Percentiles rank a stretch among this genome's conserved stretches.
These are phyloP conservation scores for Yamadazyma takamatsuzukensis DNA, from an alignment of 805 yeast species.

Conservation along the genomic window DNA sequence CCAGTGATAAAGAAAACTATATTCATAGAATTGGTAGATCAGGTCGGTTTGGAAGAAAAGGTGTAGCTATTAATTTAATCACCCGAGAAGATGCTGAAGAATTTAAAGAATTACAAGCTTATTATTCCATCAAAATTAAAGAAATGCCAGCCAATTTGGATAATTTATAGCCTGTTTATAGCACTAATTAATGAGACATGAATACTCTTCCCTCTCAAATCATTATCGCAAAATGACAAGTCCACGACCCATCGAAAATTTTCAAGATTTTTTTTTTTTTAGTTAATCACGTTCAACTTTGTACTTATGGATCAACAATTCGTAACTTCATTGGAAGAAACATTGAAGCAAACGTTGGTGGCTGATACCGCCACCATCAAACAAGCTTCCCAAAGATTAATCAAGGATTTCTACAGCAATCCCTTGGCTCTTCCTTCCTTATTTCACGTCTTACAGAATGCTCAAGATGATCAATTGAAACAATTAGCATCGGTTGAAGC, in stretches of 20 bases:
- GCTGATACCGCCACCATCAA: slow-evolving; percentile 83
- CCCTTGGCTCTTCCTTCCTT: slow-evolving; percentile 76
- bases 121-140: slow-evolving; percentile 67
- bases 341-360: slow-evolving; percentile 71
- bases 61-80: slow-evolving; percentile 93
- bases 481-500: slow-evolving; percentile 97
- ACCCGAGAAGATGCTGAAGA: slow-evolving; percentile 72
- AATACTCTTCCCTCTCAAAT: too few species aligned
- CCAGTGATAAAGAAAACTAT: slow-evolving; percentile 89
- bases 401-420: slow-evolving; percentile 68
- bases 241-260: too few species aligned
- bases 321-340: slow-evolving; percentile 67
- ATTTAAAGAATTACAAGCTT: slow-evolving; percentile 68
- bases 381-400: slow-evolving; percentile 72
- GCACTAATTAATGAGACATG: too few species aligned
- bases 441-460: slow-evolving; percentile 73
- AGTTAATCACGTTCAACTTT: background rate
- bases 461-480: slow-evolving; percentile 66
- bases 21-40: slow-evolving; percentile 98
- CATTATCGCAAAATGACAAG: too few species aligned
- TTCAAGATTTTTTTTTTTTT: slow-evolving; percentile 3
- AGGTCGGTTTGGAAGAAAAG: slow-evolving; percentile 98
- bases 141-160: slow-evolving; percentile 78
- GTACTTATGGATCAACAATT: slow-evolving; percentile 73
- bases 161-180: slow-evolving; percentile 21